Percentiles rank a stretch among this genome's conserved stretches.
Evolutionary conservation across 129 eudicot genomes (phyloP).

Genomic region (Glebionis coronaria): DNA sequence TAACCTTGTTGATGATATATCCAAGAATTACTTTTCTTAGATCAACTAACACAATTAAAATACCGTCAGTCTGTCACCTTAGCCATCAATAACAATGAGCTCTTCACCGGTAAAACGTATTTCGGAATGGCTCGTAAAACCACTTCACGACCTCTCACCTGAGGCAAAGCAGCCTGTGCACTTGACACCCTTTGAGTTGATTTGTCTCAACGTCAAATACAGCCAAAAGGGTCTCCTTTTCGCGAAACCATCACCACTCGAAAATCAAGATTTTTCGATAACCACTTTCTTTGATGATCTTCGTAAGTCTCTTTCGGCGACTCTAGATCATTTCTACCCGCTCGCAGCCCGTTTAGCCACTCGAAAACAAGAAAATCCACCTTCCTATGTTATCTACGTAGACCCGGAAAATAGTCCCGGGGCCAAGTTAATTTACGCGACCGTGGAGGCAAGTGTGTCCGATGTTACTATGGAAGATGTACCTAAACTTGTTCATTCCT

Average conservation of each 20-base stretch:
- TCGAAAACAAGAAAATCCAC: constrained; percentile 31
- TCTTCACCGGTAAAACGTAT: constrained; percentile 17
- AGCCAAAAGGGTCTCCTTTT: constrained; percentile 52
- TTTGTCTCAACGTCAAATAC: constrained; percentile 27
- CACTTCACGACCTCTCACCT: constrained; percentile 14
- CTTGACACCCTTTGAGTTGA: constrained; percentile 40
- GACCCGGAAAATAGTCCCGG: constrained; percentile 39
- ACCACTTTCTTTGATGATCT: constrained; percentile 26
- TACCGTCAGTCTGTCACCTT: no score
- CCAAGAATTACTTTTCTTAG: no score
- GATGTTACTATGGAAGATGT: constrained; percentile 33
- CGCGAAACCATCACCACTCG: constrained; percentile 16
- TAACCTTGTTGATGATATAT: no score
- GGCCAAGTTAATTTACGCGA: constrained; percentile 41
- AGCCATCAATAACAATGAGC: background rate
- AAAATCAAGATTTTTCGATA: constrained; percentile 19
- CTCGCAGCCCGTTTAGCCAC: constrained; percentile 51
- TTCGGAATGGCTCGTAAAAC: constrained; percentile 45
- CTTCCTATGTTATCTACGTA: constrained; percentile 23
- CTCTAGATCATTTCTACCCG: constrained; percentile 45
- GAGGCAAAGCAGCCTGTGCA: constrained; percentile 36
- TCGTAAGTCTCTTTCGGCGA: constrained; percentile 31
- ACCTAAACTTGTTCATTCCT: constrained; percentile 41
- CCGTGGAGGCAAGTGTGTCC: constrained; percentile 14
- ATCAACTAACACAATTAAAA: no score